Evolutionary conservation across 208 protist species (phyloP), one percentile per base, ranked within the genome.

Genomic region (Crithidia bombi): DNA sequence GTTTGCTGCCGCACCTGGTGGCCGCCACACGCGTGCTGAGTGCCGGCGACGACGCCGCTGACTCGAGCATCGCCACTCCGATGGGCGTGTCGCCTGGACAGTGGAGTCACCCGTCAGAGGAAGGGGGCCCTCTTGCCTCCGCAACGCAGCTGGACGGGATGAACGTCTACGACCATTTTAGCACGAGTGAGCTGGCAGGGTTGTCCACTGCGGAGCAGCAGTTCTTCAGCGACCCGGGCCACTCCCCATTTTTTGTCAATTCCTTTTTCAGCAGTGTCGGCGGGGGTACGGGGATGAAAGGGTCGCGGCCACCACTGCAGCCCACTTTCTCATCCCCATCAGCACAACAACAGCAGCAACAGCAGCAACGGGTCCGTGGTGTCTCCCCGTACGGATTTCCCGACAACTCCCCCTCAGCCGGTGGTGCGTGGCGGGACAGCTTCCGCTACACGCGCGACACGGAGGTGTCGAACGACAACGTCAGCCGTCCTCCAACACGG

Each of bases 151-250:
- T 44, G 15, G 66, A 65, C 36, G 56, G 56, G n/a, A 41, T 30
- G 35, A 58, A 28, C 66, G 62, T 58, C 0, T 69, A 69, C 55
- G 41, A 76, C 47, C 50, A 62, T 15, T 81, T 75, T 28, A 81
- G 69, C 46, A 81, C 68, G 19, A 75, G 75, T 36, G 75, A 81
- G 65, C 59, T 73, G 30, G 67, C 56, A 0, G 75, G 52, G 5
- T 54, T 81, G 3, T 63, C 69, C 1, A 62, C 50, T 2, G 69
- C 69, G 9, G 69, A 81, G 58, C 75, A 81, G 52, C 75, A 81
- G 59, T 81, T 81, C 41, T 33, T 73, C 32, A 23, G 55, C 47
- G 75, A 72, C 10, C 11, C 65, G 14, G 65, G 54, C 0, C 55
- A 17, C 51, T 66, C 75, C 15, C 52, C 66, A 7, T 35, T 33